These are phyloP conservation scores for Cercospora nicotianae DNA, from an alignment of 2,329 filamentous ascomycete species.

Conservation along the genomic window DNA sequence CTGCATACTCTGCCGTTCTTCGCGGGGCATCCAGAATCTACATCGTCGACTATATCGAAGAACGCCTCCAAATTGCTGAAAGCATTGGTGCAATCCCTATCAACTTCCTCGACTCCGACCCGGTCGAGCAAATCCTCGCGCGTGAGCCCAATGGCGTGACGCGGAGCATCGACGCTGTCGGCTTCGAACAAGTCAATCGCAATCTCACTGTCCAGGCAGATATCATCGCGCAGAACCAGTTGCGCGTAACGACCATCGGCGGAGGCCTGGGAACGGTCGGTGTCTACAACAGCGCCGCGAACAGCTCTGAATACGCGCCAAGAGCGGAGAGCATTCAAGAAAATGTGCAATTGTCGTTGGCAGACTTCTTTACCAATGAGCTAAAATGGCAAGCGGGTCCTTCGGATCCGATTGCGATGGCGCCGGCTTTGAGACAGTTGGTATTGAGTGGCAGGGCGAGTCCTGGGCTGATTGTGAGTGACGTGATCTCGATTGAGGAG, in stretches of 20 bases:
- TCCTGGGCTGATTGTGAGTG: slow-evolving; percentile 13
- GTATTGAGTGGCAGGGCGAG: slow-evolving; percentile 10
- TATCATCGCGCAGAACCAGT: slow-evolving; percentile 13
- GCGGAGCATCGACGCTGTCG: slow-evolving; percentile 63
- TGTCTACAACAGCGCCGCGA: slow-evolving; percentile 1
- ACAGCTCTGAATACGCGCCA: neutral
- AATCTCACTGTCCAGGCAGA: neutral
- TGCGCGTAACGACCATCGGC: slow-evolving; percentile 10
- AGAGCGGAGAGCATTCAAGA: neutral
- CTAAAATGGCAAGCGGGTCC: neutral
- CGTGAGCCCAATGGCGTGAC: slow-evolving; percentile 61
- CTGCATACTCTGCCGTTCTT: slow-evolving; percentile 61
- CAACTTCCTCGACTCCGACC: slow-evolving; percentile 60
- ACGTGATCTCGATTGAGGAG: slow-evolving; percentile 18
- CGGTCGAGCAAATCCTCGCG: slow-evolving; percentile 60
- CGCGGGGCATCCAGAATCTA: slow-evolving; percentile 19
- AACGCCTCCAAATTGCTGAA: neutral
- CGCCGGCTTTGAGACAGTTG: neutral
- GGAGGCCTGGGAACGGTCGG: slow-evolving; percentile 15
- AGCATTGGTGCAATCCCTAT: slow-evolving; percentile 61
- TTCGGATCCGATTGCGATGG: neutral
- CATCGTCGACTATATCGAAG: neutral
- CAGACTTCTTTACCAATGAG: neutral
- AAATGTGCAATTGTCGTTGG: neutral
- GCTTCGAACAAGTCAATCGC: slow-evolving; percentile 52